These are phyloP conservation scores for Fusarium sp. DNA, from an alignment of 2,329 filamentous ascomycete genomes.

Conservation along the genomic window DNA sequence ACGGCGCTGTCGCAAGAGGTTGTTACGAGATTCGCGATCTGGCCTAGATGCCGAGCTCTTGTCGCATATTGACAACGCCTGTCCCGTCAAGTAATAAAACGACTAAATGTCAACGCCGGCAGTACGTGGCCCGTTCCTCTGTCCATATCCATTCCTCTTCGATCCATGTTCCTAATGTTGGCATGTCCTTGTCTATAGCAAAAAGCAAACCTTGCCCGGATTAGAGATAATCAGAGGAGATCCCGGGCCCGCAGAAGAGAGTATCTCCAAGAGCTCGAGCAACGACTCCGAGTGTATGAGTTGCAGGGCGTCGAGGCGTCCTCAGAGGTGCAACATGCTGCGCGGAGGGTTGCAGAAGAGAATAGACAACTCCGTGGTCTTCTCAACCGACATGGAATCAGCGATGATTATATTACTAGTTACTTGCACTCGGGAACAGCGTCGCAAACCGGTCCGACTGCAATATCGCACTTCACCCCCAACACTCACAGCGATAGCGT, in stretches of 20 bases:
- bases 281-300: conserved; percentile 70
- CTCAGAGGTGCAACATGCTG: conserved; percentile 77
- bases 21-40: conserved; percentile 24
- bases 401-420: conserved; percentile 64
- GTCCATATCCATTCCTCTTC: conserved; percentile 8
- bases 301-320: conserved; percentile 74
- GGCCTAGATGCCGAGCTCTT: conserved; percentile 40
- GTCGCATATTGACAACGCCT: conserved; percentile 21
- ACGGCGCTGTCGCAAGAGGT: conserved; percentile 14
- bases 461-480: conserved; percentile 35
- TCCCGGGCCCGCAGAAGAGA: conserved; percentile 80
- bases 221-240: conserved; percentile 81
- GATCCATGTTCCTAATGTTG: conserved; percentile 33
- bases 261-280: conserved; percentile 77
- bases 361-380: conserved; percentile 73
- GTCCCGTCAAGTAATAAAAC: conserved; percentile 36
- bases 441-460: conserved; percentile 35
- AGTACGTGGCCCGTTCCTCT: conserved; percentile 42
- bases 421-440: conserved; percentile 49
- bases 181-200: conserved; percentile 45
- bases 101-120: conserved; percentile 50
- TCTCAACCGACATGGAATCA: conserved; percentile 67
- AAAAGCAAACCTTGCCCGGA: conserved; percentile 62
- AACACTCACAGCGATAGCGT: conserved; percentile 44
- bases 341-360: conserved; percentile 75